Conservation (phyloP, 2,329 filamentous ascomycete genomes). For the Diplodia sapinea region DNA sequence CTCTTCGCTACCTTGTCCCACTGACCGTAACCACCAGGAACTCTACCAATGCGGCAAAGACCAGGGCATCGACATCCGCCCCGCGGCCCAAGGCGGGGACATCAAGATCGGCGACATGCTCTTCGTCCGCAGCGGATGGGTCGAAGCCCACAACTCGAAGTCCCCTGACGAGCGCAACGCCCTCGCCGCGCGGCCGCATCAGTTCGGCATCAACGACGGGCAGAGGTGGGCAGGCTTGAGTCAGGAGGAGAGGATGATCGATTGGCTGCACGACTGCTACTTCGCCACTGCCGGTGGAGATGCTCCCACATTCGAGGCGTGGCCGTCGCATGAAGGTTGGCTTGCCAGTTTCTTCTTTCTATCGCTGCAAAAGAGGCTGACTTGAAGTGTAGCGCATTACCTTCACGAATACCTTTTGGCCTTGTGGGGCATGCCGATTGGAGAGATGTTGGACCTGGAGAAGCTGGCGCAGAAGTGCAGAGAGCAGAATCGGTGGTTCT, state of each 20-base stretch:
- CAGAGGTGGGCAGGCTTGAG: conserved; percentile 57
- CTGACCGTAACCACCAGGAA: conserved; percentile 34
- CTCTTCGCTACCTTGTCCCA: not conserved
- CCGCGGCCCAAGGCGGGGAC: conserved; percentile 59
- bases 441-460: conserved; percentile 56
- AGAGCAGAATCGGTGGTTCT: conserved; percentile 62
- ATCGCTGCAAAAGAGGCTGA: not conserved
- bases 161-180: conserved; percentile 43
- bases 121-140: conserved; percentile 65
- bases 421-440: conserved; percentile 48
- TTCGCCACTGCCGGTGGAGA: conserved; percentile 72
- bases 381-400: conserved; percentile 37
- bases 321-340: conserved; percentile 58
- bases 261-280: conserved; percentile 73
- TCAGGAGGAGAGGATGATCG: conserved; percentile 61
- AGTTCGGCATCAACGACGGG: conserved; percentile 48
- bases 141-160: conserved; percentile 61
- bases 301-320: conserved; percentile 67
- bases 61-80: conserved; percentile 67
- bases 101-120: conserved; percentile 56
- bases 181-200: conserved; percentile 54
- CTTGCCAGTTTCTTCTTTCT: not conserved
- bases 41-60: conserved; percentile 64
- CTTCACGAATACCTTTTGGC: conserved; percentile 48
- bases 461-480: conserved; percentile 62